These are phyloP conservation scores for Sarcodon aspratus DNA, from an alignment of 768 basidiomycete species.

Conservation along the genomic window DNA sequence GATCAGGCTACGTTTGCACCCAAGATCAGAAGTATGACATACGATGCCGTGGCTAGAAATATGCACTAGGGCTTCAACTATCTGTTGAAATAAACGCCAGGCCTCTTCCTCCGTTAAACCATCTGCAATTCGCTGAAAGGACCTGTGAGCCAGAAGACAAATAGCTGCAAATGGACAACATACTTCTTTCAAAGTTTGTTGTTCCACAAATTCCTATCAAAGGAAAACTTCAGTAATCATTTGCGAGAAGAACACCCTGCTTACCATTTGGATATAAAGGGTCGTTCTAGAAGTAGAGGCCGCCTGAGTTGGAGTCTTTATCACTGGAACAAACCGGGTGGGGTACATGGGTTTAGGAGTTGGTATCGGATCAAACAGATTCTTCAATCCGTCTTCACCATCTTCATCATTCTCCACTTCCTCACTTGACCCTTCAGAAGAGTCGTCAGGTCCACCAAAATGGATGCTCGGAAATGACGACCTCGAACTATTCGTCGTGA, in stretches of 20 bases:
- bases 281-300: constrained; percentile 29
- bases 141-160: no score
- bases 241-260: constrained; percentile 4
- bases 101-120: constrained; percentile 76
- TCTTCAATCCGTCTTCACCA: constrained; percentile 9
- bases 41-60: constrained; percentile 86
- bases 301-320: constrained; percentile 15
- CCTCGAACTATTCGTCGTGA: constrained; percentile 34
- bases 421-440: constrained; percentile 22
- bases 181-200: constrained; percentile 84
- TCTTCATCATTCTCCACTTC: constrained; percentile 35
- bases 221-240: constrained; percentile 3
- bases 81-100: constrained; percentile 85
- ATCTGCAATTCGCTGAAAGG: constrained; percentile 55
- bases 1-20: not conserved
- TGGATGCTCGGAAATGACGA: constrained; percentile 76
- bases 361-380: no score
- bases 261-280: constrained; percentile 91
- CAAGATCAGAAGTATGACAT: constrained; percentile 13
- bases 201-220: constrained; percentile 75
- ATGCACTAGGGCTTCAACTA: constrained; percentile 81
- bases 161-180: not conserved
- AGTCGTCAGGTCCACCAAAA: constrained; percentile 43
- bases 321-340: not conserved
- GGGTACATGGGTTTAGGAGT: no score